These are phyloP conservation scores for Pyrenochaeta sp. DNA, from an alignment of 2,329 filamentous ascomycete genomes.

Conservation along the genomic window DNA sequence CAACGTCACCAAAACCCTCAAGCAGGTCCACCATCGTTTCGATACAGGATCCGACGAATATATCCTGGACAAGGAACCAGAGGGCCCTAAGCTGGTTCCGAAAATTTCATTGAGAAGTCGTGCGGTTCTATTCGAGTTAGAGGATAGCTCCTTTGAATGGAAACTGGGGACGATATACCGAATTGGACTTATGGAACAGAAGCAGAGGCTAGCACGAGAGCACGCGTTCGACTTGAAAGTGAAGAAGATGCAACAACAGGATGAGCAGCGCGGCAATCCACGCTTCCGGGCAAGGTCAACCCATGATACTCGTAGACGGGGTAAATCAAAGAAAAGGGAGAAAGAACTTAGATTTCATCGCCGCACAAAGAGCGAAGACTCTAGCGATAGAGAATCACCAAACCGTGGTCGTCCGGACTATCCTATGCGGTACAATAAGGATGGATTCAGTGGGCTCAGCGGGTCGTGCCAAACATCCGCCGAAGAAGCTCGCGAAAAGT, in stretches of 20 bases:
- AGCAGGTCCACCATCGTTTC: constrained; percentile 94
- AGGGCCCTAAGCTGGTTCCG: constrained; percentile 85
- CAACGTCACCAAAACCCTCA: constrained; percentile 84
- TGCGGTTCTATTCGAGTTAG: constrained; percentile 87
- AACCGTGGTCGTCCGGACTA: constrained; percentile 47
- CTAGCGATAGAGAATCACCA: constrained; percentile 36
- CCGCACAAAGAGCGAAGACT: constrained; percentile 51
- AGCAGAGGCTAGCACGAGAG: constrained; percentile 86
- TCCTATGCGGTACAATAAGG: constrained; percentile 78
- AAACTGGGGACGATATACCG: constrained; percentile 95
- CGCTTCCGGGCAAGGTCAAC: constrained; percentile 63
- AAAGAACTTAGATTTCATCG: constrained; percentile 45
- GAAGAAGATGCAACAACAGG: constrained; percentile 78
- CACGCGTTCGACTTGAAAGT: constrained; percentile 89
- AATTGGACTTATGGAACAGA: constrained; percentile 85
- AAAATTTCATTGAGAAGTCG: constrained; percentile 84
- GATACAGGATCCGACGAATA: constrained; percentile 88
- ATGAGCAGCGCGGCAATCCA: constrained; percentile 60
- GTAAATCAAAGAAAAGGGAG: constrained; percentile 42
- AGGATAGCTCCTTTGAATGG: constrained; percentile 97
- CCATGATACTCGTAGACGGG: constrained; percentile 52
- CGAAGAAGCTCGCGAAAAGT: constrained; percentile 76
- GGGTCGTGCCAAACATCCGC: constrained; percentile 76
- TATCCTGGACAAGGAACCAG: constrained; percentile 83
- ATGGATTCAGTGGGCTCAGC: constrained; percentile 76